Percentiles rank a stretch among this genome's conserved stretches.
phyloP scores from a whole-genome alignment of 768 basidiomycete species.

The Hysterangium stoloniferum region DNA sequence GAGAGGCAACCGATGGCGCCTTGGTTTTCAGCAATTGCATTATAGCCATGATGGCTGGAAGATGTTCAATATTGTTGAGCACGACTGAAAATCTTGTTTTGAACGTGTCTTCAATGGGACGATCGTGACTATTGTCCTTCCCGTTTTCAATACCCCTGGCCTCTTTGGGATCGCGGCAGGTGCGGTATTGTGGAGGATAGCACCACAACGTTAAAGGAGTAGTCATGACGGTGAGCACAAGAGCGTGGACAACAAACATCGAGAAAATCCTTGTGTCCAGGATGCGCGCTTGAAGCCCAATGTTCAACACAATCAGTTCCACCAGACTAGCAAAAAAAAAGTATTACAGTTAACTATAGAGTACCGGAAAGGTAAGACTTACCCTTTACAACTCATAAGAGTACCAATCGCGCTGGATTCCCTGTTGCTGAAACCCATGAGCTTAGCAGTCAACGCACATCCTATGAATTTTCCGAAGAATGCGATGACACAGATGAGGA shows the following conservation, averaged over 20 bases:
- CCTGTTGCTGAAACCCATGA: conserved; percentile 59
- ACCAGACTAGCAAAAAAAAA: conserved; percentile 41
- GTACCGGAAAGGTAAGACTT: conserved; percentile 17
- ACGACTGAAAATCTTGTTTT: conserved; percentile 64
- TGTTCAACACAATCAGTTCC: conserved; percentile 88
- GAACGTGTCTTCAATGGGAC: conserved; percentile 27
- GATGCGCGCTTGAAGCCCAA: conserved; percentile 65
- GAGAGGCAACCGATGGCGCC: conserved; percentile 6
- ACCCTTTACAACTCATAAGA: conserved; percentile 90
- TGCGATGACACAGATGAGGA: conserved; percentile 66
- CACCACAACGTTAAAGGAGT: conserved; percentile 74
- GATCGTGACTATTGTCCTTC: conserved; percentile 3
- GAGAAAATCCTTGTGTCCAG: conserved; percentile 66
- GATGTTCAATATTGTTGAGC: conserved; percentile 74
- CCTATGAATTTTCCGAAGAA: conserved; percentile 76
- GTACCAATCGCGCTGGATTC: conserved; percentile 79
- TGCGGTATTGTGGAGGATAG: conserved; percentile 62
- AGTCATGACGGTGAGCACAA: conserved; percentile 75
- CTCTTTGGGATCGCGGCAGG: conserved; percentile 19
- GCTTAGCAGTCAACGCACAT: conserved; percentile 51
- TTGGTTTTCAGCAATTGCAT: conserved; percentile 57
- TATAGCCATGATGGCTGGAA: conserved; percentile 77
- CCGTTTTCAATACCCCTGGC: conserved; percentile 10
- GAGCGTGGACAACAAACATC: conserved; percentile 79
- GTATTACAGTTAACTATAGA: neutral